Conservation (phyloP, 192 early-diverging fungal species). For the Backusella liffmaniae region DNA sequence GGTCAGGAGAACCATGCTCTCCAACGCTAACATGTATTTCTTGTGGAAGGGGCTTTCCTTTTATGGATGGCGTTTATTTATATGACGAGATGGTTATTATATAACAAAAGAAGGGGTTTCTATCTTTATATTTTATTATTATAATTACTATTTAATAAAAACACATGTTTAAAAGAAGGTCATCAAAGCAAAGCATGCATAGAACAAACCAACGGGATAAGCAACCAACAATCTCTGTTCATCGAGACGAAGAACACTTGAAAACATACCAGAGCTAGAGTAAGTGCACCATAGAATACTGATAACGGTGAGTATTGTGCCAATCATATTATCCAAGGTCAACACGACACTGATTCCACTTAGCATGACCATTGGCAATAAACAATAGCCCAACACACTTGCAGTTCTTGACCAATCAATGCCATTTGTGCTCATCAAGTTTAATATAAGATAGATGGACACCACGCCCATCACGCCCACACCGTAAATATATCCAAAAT, state of each 20-base stretch:
- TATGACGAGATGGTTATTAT: no score
- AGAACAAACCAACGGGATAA: conserved; percentile 91
- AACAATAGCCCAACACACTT: conserved; percentile 95
- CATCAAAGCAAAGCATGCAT: conserved; percentile 91
- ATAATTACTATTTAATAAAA: not conserved
- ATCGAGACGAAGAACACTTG: conserved; percentile 84
- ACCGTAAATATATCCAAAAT: conserved; percentile 99
- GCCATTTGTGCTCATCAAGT: conserved; percentile 90
- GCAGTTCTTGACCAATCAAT: conserved; percentile 87
- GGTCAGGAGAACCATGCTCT: no score
- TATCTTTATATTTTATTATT: not conserved
- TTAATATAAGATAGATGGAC: conserved; percentile 85
- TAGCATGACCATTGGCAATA: conserved; percentile 92
- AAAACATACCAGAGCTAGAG: conserved; percentile 83
- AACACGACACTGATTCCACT: conserved; percentile 72
- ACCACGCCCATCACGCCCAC: conserved; percentile 85
- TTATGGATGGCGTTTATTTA: not conserved
- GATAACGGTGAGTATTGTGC: conserved; percentile 61
- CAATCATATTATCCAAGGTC: conserved; percentile 63
- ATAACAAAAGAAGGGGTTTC: no score
- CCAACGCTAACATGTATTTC: no score
- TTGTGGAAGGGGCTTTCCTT: not conserved
- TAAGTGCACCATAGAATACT: conserved; percentile 95
- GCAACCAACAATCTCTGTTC: conserved; percentile 94
- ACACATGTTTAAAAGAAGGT: conserved; percentile 70